These are phyloP conservation scores for Phytophthora cactorum DNA, from an alignment of 352 stramenopile species.

Conservation along the genomic window DNA sequence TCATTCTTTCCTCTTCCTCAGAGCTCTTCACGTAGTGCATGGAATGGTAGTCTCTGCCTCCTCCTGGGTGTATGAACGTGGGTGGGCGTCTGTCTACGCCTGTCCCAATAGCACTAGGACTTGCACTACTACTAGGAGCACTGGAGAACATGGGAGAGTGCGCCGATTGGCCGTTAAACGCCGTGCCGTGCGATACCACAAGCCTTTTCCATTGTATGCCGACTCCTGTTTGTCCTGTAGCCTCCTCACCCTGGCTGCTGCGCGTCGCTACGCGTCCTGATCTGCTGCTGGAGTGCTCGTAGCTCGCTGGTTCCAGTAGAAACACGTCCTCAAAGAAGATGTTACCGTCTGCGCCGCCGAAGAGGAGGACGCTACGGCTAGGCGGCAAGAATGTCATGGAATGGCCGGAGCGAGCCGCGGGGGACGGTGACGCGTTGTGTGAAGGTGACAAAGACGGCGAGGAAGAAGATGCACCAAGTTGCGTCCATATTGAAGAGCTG, in stretches of 20 bases:
- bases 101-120: slow-evolving; percentile 12
- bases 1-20: slow-evolving; percentile 36
- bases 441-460: not conserved
- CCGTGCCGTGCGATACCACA: slow-evolving; percentile 41
- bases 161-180: slow-evolving; percentile 20
- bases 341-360: slow-evolving; percentile 65
- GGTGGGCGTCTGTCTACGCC: slow-evolving; percentile 11
- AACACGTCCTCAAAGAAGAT: slow-evolving; percentile 71
- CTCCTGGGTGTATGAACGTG: slow-evolving; percentile 27
- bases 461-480: slow-evolving; percentile 15
- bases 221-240: not conserved
- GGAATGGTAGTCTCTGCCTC: slow-evolving; percentile 63
- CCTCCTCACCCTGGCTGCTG: slow-evolving; percentile 5
- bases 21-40: slow-evolving; percentile 74
- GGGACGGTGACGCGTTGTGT: slow-evolving; percentile 5
- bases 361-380: slow-evolving; percentile 58
- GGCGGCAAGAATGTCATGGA: slow-evolving; percentile 60
- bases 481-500: slow-evolving; percentile 35
- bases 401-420: slow-evolving; percentile 57
- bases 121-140: slow-evolving; percentile 10
- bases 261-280: not conserved
- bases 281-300: slow-evolving; percentile 9
- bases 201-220: slow-evolving; percentile 62
- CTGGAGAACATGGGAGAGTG: slow-evolving; percentile 26
- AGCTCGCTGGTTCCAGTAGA: slow-evolving; percentile 51